A percentile compares a stretch with the other conserved stretches of the same genome.
Evolutionary conservation across 108 stramenopile genomes (phyloP).

Genomic region (Pseudonitzschia delicatissima): DNA sequence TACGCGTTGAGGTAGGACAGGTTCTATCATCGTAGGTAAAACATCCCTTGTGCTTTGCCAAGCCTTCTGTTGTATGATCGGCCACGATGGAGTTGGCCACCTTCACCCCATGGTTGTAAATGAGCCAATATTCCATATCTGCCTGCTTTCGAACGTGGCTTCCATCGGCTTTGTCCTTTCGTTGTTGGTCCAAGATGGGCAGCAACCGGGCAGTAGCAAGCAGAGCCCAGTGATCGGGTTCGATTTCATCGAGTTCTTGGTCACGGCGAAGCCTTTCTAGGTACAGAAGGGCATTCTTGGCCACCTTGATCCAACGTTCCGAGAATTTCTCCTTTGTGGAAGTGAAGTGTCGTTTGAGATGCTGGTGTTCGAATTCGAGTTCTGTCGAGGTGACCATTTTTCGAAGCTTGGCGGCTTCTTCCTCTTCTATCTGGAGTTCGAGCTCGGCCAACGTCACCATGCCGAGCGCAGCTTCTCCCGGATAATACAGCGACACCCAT

Average conservation of each 20-base stretch:
- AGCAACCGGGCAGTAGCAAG: constrained; percentile 23
- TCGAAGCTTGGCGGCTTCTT: background rate
- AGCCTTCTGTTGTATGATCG: background rate
- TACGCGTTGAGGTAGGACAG: constrained; percentile 32
- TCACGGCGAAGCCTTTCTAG: constrained; percentile 20
- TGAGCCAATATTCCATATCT: constrained; percentile 23
- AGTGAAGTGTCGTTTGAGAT: background rate
- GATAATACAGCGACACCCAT: constrained; percentile 31
- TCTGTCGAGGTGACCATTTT: background rate
- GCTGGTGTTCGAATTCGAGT: constrained; percentile 2
- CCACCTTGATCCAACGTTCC: constrained; percentile 17
- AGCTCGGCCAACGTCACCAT: constrained; percentile 19
- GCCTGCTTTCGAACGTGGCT: background rate
- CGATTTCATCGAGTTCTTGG: constrained; percentile 18
- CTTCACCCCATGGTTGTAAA: constrained; percentile 29
- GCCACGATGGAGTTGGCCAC: constrained; percentile 20
- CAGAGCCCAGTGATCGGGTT: constrained; percentile 38
- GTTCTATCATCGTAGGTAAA: constrained; percentile 24
- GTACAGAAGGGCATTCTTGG: constrained; percentile 25
- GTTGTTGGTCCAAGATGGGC: constrained; percentile 11
- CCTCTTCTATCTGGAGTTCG: constrained; percentile 12
- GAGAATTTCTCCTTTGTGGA: background rate
- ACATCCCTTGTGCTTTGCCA: constrained; percentile 24
- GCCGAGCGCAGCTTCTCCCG: constrained; percentile 35
- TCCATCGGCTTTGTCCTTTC: background rate